A percentile compares a stretch with the other conserved stretches of the same genome.
Evolutionary conservation across 495 filamentous ascomycete species (phyloP).

Genomic region (Aspergillus steynii): DNA sequence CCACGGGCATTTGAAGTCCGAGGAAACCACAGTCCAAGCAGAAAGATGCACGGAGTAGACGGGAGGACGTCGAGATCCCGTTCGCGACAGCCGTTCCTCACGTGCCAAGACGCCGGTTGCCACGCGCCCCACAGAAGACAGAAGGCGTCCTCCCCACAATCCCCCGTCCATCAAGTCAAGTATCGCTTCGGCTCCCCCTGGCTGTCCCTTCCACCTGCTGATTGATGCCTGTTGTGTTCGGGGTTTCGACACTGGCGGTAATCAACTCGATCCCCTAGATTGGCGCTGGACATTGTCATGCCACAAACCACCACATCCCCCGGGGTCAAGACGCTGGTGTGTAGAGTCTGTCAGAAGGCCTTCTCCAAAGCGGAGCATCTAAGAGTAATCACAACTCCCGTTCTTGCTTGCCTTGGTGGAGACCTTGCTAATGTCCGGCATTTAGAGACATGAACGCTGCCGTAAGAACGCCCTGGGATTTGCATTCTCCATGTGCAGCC

Average conservation of each 20-base stretch:
- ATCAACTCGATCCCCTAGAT: not conserved
- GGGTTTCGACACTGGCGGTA: not conserved
- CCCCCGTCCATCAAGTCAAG: not conserved
- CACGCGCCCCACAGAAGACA: not conserved
- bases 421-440: conserved; percentile 21
- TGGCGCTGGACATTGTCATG: conserved; percentile 5
- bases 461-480: conserved; percentile 34
- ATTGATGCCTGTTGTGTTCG: not conserved
- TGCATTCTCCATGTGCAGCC: not conserved
- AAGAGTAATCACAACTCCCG: conserved; percentile 28
- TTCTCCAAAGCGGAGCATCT: conserved; percentile 51
- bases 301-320: conserved; percentile 15
- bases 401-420: conserved; percentile 17
- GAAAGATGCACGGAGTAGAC: not conserved
- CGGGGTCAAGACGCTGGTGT: conserved; percentile 36
- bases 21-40: not conserved
- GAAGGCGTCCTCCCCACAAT: not conserved
- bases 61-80: not conserved
- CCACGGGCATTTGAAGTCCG: not conserved
- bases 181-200: not conserved
- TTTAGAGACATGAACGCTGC: conserved; percentile 50
- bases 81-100: not conserved
- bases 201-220: not conserved
- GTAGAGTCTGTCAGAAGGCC: conserved; percentile 43
- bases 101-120: conserved; percentile 10